Evolutionary conservation across 2,329 filamentous ascomycete species (phyloP), one percentile per base, ranked within the genome.

Genomic region (Stachybotrys chartarum): DNA sequence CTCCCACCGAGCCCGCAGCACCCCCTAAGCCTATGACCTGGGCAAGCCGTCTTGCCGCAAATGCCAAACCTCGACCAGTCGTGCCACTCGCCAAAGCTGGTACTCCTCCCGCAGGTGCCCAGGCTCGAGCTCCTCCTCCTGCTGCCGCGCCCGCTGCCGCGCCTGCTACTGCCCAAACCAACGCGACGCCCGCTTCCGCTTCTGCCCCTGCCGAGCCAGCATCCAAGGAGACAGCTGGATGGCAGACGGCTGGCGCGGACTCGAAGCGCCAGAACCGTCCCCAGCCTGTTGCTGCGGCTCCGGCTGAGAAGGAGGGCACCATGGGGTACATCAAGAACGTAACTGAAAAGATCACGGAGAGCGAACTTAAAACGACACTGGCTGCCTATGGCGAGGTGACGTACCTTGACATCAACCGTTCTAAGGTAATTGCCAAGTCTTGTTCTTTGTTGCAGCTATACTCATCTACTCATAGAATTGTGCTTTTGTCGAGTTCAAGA

Each of bases 261-360:
- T 87, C 87, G 64, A 94, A 94, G 79, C 86, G 90, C 68, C 90
- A 94, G 70, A 87, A 86, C 65, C 85, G 90, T 60, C 83, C 82
- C 53, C 87, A 89, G 71, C 83, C 85, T 54, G 78, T 84, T 63
- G 78, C 84, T 55, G 78, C 77, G 52, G 71, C 78, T 30, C 72
- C 75, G n/a, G 69, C 75, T 50, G 88, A 92, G 66, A 88, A 90
- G 66, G 87, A 93, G 59, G 84, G 84, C 59, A 86, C 86, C 54
- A 83, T 91, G 63, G 94, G 88, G 18, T 97, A 97, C 72, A 91
- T 99, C 72, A 96, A 96, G 79, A 96, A 93, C 65, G 93, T 97
- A 52, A 93, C 86, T 52, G 91, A 96, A 39, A 92, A 91, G 75
- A 86, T 99, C 53, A 83, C 90, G 68, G 81, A 85, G 14, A 82